Percentiles rank a stretch among this genome's conserved stretches.
Evolutionary conservation across 192 early-diverging fungal genomes (phyloP).

Genomic region (Coemansia sp.): DNA sequence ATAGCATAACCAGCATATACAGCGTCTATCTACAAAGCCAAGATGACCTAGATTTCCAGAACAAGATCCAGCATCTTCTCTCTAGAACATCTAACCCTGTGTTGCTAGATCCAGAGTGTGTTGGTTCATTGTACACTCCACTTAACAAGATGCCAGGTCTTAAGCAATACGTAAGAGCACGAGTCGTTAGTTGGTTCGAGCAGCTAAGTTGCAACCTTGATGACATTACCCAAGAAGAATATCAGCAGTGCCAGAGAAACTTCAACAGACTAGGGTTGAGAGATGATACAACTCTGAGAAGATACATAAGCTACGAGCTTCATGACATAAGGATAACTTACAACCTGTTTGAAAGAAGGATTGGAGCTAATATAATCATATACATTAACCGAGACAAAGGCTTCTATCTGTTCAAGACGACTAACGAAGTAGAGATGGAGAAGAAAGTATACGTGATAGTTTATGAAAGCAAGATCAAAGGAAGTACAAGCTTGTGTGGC

Average conservation of each 20-base stretch:
- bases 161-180: not conserved
- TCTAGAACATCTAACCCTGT: not conserved
- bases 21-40: not conserved
- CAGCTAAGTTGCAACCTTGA: not conserved
- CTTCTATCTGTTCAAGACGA: not conserved
- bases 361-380: not conserved
- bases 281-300: not conserved
- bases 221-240: not conserved
- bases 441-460: not conserved
- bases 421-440: not conserved
- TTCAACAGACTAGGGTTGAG: not conserved
- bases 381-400: not conserved
- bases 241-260: not conserved
- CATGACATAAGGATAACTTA: slow-evolving; percentile 1
- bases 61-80: not conserved
- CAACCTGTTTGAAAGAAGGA: not conserved
- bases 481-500: not conserved
- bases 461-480: not conserved
- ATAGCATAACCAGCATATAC: not conserved
- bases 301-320: not conserved
- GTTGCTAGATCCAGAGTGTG: not conserved
- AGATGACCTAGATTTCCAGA: not conserved
- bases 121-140: not conserved
- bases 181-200: not conserved
- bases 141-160: not conserved